phyloP scores from a whole-genome alignment of 179 eudicot genomes.

The Vitellaria paradoxa region DNA sequence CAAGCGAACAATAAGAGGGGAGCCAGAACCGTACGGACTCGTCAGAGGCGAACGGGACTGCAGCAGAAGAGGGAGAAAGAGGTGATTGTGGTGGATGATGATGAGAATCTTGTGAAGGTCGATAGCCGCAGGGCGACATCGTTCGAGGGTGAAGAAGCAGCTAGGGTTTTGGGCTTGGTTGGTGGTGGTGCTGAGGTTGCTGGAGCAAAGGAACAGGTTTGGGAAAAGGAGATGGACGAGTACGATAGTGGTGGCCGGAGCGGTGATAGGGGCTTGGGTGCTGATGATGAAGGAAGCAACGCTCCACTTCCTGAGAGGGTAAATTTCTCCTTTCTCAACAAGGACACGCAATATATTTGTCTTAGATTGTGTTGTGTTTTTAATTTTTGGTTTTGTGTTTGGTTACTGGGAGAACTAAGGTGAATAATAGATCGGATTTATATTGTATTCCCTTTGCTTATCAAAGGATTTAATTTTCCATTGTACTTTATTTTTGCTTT shows the following conservation, averaged over 20 bases:
- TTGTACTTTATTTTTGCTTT: neutral
- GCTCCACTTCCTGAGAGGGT: conserved; percentile 73
- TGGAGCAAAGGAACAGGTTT: conserved; percentile 31
- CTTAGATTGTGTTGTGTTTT: neutral
- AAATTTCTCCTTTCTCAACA: neutral
- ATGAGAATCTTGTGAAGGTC: conserved; percentile 22
- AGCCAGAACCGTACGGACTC: conserved; percentile 3
- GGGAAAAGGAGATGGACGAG: conserved; percentile 53
- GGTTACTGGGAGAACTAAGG: neutral
- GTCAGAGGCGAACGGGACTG: neutral
- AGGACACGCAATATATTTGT: neutral
- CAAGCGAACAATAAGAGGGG: neutral
- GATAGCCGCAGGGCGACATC: conserved; percentile 20
- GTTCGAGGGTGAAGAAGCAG: conserved; percentile 17
- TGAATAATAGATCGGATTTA: neutral
- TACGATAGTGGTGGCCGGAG: conserved; percentile 52
- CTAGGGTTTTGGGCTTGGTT: conserved; percentile 19
- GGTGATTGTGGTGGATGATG: conserved; percentile 27
- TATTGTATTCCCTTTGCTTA: neutral
- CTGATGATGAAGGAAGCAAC: conserved; percentile 50
- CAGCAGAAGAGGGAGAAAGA: conserved; percentile 7
- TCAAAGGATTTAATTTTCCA: neutral
- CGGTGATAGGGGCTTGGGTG: conserved; percentile 42
- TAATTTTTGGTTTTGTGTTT: neutral
- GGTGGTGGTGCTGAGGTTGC: conserved; percentile 14